Evolutionary conservation across 768 basidiomycete genomes (phyloP).

Genomic region (Russula sp.): DNA sequence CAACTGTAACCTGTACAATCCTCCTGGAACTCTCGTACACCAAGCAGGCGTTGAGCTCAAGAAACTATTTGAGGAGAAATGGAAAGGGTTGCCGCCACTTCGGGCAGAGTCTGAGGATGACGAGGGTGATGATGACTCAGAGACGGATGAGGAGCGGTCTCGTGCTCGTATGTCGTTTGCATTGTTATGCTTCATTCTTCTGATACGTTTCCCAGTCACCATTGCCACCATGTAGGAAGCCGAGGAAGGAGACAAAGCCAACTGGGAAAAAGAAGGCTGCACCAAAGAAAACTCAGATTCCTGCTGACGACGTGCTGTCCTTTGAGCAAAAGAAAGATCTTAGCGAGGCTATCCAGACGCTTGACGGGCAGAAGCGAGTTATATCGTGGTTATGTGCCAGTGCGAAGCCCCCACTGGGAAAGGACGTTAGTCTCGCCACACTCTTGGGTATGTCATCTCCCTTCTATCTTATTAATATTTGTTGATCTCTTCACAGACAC

Average conservation of each 20-base stretch:
- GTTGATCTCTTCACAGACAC: constrained; percentile 40
- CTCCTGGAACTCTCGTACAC: constrained; percentile 81
- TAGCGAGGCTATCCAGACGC: constrained; percentile 85
- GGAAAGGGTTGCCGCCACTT: constrained; percentile 70
- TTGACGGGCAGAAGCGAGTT: constrained; percentile 80
- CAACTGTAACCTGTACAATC: constrained; percentile 93
- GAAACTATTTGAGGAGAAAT: constrained; percentile 88
- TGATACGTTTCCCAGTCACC: constrained; percentile 46
- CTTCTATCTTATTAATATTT: not conserved
- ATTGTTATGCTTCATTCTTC: constrained; percentile 23
- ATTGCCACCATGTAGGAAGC: constrained; percentile 68
- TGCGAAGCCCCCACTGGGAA: constrained; percentile 58
- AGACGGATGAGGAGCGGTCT: constrained; percentile 62
- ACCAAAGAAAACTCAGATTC: constrained; percentile 58
- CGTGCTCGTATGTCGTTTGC: constrained; percentile 47
- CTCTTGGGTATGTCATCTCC: constrained; percentile 41
- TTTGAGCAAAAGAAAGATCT: constrained; percentile 99
- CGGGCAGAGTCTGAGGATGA: constrained; percentile 53
- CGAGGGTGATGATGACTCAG: constrained; percentile 61
- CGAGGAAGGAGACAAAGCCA: constrained; percentile 45
- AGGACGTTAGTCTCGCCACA: constrained; percentile 44
- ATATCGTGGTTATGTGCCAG: constrained; percentile 68
- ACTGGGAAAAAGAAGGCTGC: constrained; percentile 53
- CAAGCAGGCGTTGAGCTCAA: constrained; percentile 83
- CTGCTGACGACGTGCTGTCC: constrained; percentile 80